Conservation (phyloP, 768 basidiomycete species). For the Tylopilus vinaceipallidus region DNA sequence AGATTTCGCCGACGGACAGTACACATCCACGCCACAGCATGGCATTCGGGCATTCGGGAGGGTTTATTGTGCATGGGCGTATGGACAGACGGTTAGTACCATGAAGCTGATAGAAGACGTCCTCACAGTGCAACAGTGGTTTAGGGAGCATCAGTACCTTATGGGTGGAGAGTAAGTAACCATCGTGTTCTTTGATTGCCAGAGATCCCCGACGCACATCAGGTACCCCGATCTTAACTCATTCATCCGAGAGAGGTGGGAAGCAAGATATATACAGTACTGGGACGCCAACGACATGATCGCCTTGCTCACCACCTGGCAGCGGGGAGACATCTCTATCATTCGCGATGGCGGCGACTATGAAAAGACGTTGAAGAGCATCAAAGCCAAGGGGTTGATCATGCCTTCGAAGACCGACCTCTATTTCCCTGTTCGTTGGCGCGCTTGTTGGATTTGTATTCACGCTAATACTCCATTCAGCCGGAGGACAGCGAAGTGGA, state of each 20-base stretch:
- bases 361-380: conserved; percentile 37
- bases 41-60: conserved; percentile 57
- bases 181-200: background rate
- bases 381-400: conserved; percentile 53
- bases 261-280: conserved; percentile 37
- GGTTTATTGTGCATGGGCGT: conserved; percentile 61
- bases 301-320: conserved; percentile 50
- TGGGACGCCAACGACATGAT: conserved; percentile 62
- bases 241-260: conserved; percentile 53
- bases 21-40: conserved; percentile 43
- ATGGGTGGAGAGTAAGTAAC: conserved; percentile 39
- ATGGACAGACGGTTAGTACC: conserved; percentile 49
- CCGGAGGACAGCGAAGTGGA: conserved; percentile 58
- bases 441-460: background rate
- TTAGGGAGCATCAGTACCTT: conserved; percentile 46
- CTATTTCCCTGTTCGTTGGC: conserved; percentile 48
- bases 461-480: conserved; percentile 25
- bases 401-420: conserved; percentile 63
- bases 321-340: conserved; percentile 48
- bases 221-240: conserved; percentile 49
- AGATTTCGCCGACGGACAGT: conserved; percentile 55
- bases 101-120: background rate
- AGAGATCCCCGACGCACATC: background rate
- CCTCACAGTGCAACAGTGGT: conserved; percentile 43
- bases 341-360: conserved; percentile 46